These are phyloP conservation scores for Corylus avellana DNA, from an alignment of 306 rosid genomes.

Conservation along the genomic window DNA sequence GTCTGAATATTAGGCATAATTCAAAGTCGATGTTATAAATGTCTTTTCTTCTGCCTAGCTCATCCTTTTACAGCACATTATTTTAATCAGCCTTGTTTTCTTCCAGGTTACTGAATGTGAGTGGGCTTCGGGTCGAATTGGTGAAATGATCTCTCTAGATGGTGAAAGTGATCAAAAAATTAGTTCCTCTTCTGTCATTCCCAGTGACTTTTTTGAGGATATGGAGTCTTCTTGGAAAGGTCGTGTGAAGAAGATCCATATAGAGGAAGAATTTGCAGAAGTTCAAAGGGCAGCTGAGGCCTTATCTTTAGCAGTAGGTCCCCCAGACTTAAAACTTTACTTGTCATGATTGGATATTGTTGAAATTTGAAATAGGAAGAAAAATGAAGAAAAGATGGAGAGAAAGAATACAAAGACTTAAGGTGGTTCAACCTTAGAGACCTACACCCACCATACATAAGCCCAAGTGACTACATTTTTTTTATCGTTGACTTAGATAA, in stretches of 20 bases:
- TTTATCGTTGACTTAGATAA: neutral
- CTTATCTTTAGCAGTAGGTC: conserved; percentile 73
- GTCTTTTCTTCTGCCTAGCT: conserved; percentile 5
- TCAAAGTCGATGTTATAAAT: neutral
- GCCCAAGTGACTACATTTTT: no score
- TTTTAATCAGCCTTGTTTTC: conserved; percentile 12
- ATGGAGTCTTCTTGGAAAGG: conserved; percentile 90
- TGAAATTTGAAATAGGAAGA: no score
- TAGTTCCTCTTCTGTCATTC: conserved; percentile 68
- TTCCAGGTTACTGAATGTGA: conserved; percentile 76
- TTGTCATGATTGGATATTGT: neutral
- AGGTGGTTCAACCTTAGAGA: no score
- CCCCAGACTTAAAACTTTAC: conserved; percentile 23
- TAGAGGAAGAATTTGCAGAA: conserved; percentile 61
- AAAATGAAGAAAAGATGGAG: no score
- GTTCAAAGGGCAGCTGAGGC: conserved; percentile 78
- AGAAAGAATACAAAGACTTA: no score
- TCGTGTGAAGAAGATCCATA: conserved; percentile 81
- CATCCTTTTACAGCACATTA: conserved; percentile 20
- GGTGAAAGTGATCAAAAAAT: conserved; percentile 65
- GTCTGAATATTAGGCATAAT: neutral
- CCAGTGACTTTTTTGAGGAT: conserved; percentile 82
- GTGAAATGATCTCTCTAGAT: conserved; percentile 65
- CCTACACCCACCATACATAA: no score
- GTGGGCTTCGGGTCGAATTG: conserved; percentile 62